phyloP scores from a whole-genome alignment of 1,139 yeast species.

The Diutina scorzettiae region DNA sequence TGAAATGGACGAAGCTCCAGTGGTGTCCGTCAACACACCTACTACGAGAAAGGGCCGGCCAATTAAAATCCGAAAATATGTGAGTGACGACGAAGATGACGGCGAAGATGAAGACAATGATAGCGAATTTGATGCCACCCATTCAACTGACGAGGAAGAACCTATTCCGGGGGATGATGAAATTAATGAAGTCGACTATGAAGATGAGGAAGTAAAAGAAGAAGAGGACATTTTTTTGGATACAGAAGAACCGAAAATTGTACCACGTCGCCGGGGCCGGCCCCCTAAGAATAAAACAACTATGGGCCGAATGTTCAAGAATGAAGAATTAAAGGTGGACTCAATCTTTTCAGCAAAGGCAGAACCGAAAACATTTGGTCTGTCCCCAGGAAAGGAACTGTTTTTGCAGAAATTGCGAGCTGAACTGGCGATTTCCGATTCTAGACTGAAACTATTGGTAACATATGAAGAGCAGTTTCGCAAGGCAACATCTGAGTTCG shows the following conservation, averaged over 20 bases:
- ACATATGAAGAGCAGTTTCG: neutral
- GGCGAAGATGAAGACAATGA: neutral
- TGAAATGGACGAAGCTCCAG: neutral
- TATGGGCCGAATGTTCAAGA: neutral
- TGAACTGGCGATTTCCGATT: neutral
- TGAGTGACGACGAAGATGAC: constrained; percentile 2
- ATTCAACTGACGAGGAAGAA: constrained; percentile 8
- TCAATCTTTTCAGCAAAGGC: neutral
- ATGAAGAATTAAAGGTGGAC: neutral
- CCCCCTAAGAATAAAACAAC: neutral
- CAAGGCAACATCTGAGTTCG: neutral
- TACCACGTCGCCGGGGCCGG: neutral
- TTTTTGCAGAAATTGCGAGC: neutral
- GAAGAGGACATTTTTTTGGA: constrained; percentile 4
- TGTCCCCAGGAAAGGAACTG: neutral
- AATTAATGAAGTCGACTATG: neutral
- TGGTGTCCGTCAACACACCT: neutral
- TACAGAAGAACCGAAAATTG: constrained; percentile 3
- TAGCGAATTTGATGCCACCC: neutral
- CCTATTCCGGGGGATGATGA: constrained; percentile 1
- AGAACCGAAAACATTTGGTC: neutral
- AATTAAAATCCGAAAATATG: neutral
- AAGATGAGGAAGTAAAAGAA: neutral
- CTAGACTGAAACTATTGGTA: neutral
- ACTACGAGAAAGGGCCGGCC: constrained; percentile 7